Base-by-base conservation (phyloP, 495 filamentous ascomycete species). In the Bacidia gigantensis region DNA sequence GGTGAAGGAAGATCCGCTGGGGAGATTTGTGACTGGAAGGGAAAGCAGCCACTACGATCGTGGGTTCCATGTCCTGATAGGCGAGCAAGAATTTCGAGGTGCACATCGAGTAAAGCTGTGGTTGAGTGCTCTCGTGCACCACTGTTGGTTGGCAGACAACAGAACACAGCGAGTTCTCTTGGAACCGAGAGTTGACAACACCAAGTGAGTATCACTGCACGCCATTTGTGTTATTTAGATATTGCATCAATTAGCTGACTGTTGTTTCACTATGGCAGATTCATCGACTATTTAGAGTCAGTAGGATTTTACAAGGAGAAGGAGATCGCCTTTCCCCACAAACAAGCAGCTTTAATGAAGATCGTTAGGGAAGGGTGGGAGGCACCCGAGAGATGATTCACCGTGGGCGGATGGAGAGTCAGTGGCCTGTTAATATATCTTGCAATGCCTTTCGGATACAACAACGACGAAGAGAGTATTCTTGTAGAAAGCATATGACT, bases 181-280 rank as follows among this genome's bases (percentile, higher is more conserved):
- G 60, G 92, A 98, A 67, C 93, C 92, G 11, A 77, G 92, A 67
- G 77, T 96, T 11, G 93, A 98, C 68, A 97, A 97, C 65, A 63
- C 71, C 46, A 92, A 84, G 89, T 95, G 64, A 66, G 80, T 76
- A 14, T 14, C 29, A 21, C 41, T n/a, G n/a, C n/a, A n/a, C n/a
- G n/a, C n/a, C n/a, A n/a, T n/a, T n/a, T n/a, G n/a, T n/a, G n/a
- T n/a, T n/a, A n/a, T n/a, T n/a, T n/a, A n/a, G n/a, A n/a, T n/a
- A n/a, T n/a, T n/a, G n/a, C n/a, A n/a, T n/a, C n/a, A n/a, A 20
- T 23, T 21, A 22, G 21, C 11, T 39, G 10, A 39, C 32, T 10
- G 10, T 39, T 39, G 12, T 18, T 17, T 44, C 50, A 24, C 39
- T 11, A 57, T 35, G 7, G 14, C 52, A 96, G 90, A 58, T 80